Evolutionary conservation across 306 rosid species (phyloP), one percentile per base, ranked within the genome.

Genomic region (Quercus ilex): DNA sequence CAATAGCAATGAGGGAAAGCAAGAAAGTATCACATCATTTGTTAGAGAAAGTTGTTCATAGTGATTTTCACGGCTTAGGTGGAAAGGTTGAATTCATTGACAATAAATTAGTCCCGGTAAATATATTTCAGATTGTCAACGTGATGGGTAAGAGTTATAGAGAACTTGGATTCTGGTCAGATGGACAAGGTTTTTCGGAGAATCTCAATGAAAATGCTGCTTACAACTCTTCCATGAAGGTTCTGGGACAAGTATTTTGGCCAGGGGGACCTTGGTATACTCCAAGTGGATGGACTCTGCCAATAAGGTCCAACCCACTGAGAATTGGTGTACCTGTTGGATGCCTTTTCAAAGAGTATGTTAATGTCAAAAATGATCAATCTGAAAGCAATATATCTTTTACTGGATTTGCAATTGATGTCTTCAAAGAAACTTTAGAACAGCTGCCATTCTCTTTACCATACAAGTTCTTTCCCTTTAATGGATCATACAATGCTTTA

Each of bases 121-220:
- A 55, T 25, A 73, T 63, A 55, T 81, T 77, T 65, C 84, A 86
- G 81, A 88, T 86, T 33, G 74, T 84, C 75, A 86, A 86, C 80
- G 87, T 86, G 70, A 35, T 74, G 2, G 90, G 90, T 18, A 86
- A 77, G n/a, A 73, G 88, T 59, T 84, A 80, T 31, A 82, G 62
- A 69, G 85, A 84, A 69, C 77, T 86, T 14, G 90, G 92, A 4
- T 88, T 86, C 68, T 89, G 90, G 92, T 82, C 90, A 33, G 77
- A 86, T 19, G 81, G 71, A 73, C 26, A 49, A 33, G 82, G 84
- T 52, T 89, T 86, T 76, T 75, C 87, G 6, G 1, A 14, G 5
- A 21, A 21, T 26, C 20, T 70, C 51, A 57, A 55, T 15, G 64
- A 74, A 78, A 64, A 15, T 19, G 55, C 77, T 21, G 21, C 69